phyloP scores from a whole-genome alignment of 2,329 filamentous ascomycete genomes.

The Chaetomiaceae sp. region DNA sequence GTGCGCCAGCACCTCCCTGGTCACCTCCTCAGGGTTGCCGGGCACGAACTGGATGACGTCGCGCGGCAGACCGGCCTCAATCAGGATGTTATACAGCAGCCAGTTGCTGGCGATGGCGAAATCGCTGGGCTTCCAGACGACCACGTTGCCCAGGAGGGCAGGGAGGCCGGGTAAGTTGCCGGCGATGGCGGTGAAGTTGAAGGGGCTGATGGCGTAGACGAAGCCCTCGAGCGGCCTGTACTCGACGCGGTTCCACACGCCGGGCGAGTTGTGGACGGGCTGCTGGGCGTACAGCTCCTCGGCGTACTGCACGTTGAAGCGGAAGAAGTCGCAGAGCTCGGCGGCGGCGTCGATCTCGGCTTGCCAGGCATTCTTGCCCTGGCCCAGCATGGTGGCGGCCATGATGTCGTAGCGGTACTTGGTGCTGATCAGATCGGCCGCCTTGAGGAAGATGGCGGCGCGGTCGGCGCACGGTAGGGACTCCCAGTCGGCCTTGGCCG shows the following conservation, averaged over 20 bases:
- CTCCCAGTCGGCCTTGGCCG: conserved; percentile 85
- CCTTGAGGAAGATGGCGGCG: conserved; percentile 91
- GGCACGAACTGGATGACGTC: conserved; percentile 93
- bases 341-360: conserved; percentile 97
- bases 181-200: conserved; percentile 96
- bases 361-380: conserved; percentile 98
- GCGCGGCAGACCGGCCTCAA: conserved; percentile 84
- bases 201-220: conserved; percentile 89
- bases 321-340: conserved; percentile 86
- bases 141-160: conserved; percentile 87
- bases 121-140: conserved; percentile 95
- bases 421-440: conserved; percentile 80
- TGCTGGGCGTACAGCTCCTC: conserved; percentile 87
- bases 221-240: conserved; percentile 90
- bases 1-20: conserved; percentile 70
- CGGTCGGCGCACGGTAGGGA: conserved; percentile 82
- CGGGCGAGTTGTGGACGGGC: conserved; percentile 74
- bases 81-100: conserved; percentile 82
- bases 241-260: conserved; percentile 89
- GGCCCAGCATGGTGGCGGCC: conserved; percentile 91
- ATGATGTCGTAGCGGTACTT: conserved; percentile 98
- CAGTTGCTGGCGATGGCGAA: conserved; percentile 85
- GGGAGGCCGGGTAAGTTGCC: conserved; percentile 81
- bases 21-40: conserved; percentile 80
- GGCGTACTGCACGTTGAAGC: conserved; percentile 92